A percentile compares a stretch with the other conserved stretches of the same genome.
Evolutionary conservation across 257 asterid genomes (phyloP).

Genomic region (Capsicum baccatum): DNA sequence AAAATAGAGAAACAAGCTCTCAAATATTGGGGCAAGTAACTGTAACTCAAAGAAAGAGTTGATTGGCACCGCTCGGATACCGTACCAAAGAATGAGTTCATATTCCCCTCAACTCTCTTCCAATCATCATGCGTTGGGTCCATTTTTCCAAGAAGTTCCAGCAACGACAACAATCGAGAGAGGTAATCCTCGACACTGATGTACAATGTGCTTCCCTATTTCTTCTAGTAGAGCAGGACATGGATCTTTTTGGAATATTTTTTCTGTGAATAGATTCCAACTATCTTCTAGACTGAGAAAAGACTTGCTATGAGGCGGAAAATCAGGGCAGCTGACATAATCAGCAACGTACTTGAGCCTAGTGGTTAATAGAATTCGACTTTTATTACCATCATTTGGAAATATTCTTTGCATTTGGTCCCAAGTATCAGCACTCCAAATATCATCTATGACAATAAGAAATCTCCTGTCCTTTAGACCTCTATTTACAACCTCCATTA

Average conservation of each 20-base stretch:
- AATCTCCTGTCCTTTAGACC: neutral
- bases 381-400: neutral
- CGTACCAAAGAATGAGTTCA: neutral
- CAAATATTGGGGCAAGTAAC: neutral
- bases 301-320: neutral
- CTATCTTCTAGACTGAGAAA: neutral
- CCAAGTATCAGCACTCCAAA: neutral
- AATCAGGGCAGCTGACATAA: neutral
- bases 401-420: neutral
- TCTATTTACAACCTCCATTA: neutral
- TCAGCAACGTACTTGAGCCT: neutral
- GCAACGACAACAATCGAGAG: neutral
- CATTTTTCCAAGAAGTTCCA: neutral
- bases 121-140: neutral
- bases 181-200: neutral
- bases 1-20: neutral
- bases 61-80: neutral
- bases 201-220: neutral
- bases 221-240: neutral
- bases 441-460: neutral
- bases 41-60: neutral
- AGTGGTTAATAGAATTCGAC: neutral
- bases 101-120: neutral
- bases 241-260: neutral
- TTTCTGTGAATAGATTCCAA: neutral